Base-by-base conservation (phyloP, 345 rosid species). In the Aurinia saxatilis region DNA sequence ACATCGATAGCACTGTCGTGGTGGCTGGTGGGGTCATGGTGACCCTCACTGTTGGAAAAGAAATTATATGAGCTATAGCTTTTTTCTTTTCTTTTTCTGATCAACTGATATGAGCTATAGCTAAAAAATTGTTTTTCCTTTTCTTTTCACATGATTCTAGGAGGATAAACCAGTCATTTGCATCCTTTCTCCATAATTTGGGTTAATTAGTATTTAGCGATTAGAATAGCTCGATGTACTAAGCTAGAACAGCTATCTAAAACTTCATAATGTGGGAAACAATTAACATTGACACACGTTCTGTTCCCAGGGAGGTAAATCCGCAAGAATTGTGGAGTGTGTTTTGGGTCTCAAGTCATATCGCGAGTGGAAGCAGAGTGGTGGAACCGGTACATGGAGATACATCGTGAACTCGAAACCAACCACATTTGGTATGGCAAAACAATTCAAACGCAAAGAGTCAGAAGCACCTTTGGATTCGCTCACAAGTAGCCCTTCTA, bases 281-380 rank as follows among this genome's bases (percentile, higher is more conserved):
- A 5, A 38, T 50, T 29, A 41, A 52, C 23, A 23, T n/a, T 65
- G 31, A 18, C 16, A 66, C 17, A 57, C 17, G 39, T 27, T 57
- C 7, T 67, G 45, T 52, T 72, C 36, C n/a, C 73, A 88, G 96
- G 84, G 90, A 63, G 96, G 96, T 53, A 83, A 88, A 71, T 79
- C 95, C 17, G 51, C 81, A 27, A 85, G 96, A 80, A 71, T 89
- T 63, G 93, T 87, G 62, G 81, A 83, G 47, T 80, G 84, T 79
- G 86, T 87, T 53, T 81, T 92, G 73, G 98, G 93, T 8, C 83
- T 89, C 36, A 89, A 92, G 78, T 81, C 93, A 48, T 92, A 89
- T 52, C 54, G 78, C 10, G 98, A 87, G 49, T 89, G 98, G 96
- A 92, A 85, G 57, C 84, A 80, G 58, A 74, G 70, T 17, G 97